Conservation (phyloP, 352 stramenopile species). For the Phytopythium sindhum region DNA sequence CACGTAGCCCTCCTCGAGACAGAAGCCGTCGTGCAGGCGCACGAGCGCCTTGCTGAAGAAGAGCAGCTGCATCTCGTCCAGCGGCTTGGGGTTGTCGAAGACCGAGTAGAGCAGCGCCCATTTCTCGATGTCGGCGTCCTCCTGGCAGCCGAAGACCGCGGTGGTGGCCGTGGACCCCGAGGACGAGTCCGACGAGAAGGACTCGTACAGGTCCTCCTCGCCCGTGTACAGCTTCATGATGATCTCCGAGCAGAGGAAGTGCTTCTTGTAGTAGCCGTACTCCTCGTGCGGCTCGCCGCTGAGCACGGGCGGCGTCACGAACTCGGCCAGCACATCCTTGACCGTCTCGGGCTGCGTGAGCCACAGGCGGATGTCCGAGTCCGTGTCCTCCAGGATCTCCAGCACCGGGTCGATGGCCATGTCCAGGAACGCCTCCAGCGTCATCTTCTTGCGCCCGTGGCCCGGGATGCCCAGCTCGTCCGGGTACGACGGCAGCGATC, state of each 20-base stretch:
- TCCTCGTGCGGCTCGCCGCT: conserved; percentile 77
- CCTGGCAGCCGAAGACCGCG: conserved; percentile 79
- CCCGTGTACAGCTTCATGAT: conserved; percentile 90
- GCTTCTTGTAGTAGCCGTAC: conserved; percentile 88
- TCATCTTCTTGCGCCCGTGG: conserved; percentile 64
- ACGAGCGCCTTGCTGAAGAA: conserved; percentile 88
- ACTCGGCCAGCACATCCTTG: conserved; percentile 72
- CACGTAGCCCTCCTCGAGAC: conserved; percentile 84
- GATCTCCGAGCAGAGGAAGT: conserved; percentile 88
- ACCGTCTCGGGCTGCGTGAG: conserved; percentile 78
- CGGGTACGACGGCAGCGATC: conserved; percentile 68
- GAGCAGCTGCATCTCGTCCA: conserved; percentile 85
- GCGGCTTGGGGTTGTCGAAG: conserved; percentile 66
- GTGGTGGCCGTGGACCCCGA: conserved; percentile 60
- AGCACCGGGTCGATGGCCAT: conserved; percentile 86
- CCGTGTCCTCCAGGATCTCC: conserved; percentile 81
- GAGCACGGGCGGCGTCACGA: conserved; percentile 76
- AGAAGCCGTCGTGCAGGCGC: conserved; percentile 83
- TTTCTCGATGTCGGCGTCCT: conserved; percentile 65
- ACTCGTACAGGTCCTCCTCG: conserved; percentile 86
- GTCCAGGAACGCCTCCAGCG: conserved; percentile 57
- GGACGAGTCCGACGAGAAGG: conserved; percentile 81
- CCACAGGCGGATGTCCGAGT: conserved; percentile 84
- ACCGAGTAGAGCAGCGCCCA: conserved; percentile 84
- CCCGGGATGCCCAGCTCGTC: conserved; percentile 53